Evolutionary conservation across 2,329 filamentous ascomycete genomes (phyloP), one percentile per base, ranked within the genome.

Genomic region (Amphichorda felina): DNA sequence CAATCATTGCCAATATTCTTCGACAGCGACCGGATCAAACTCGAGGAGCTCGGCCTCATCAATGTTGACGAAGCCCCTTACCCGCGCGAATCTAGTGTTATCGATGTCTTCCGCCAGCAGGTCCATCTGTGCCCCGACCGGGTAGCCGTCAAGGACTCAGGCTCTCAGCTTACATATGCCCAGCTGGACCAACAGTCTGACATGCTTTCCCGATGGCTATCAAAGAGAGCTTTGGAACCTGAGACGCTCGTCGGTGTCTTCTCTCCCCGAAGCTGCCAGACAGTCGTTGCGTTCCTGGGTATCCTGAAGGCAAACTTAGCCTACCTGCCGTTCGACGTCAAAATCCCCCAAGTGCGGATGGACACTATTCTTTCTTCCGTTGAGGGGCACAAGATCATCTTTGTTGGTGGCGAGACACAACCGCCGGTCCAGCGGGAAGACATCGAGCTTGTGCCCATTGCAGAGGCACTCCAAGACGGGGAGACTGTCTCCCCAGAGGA

Each of bases 261-360:
- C 4, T 40, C 47, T 2, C 15, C n/a, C 1, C 36, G 49, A 3
- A 45, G 41, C 3, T 47, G 43, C 8, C 27, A 43, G 34, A 43
- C 47, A 11, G 38, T 49, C 13, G 31, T 46, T 9, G 42, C 46
- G 2, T 41, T 43, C 25, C n/a, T 51, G 2, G 47, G 47, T n/a
- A 42, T 50, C 31, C 34, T 51, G 4, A 50, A 50, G 28, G 46
- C 49, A 3, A 42, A 40, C 19, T 14, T 49, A 11, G 49, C 49
- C 2, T 51, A 51, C 30, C 29, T 51, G 4, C 49, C 49, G 0
- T 33, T 51, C 1, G 47, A 50, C 31, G 28, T 37, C 8, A 46
- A 43, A 5, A 30, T 26, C 4, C 48, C 49, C 14, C 18, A 11
- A 5, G 36, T 14, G 0, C 41, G 49, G 5, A 36, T 49, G 10